Evolutionary conservation across 805 yeast species (phyloP).

Genomic region (Kurtzmaniella fragi): DNA sequence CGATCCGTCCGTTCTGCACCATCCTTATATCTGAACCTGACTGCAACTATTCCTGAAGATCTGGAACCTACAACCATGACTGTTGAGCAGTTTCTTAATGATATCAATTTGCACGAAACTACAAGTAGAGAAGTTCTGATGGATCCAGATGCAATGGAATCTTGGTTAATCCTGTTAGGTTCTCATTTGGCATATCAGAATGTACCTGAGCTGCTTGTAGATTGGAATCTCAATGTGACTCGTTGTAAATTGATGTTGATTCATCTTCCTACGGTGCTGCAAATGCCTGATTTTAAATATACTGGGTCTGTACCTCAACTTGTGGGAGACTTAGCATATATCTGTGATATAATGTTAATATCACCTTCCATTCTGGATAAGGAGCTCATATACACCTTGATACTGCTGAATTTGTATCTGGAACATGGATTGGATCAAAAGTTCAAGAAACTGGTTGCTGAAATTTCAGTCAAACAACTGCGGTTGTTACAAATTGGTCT

Average conservation of each 20-base stretch:
- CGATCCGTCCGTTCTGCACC: constrained; percentile 41
- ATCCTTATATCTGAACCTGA: constrained; percentile 34
- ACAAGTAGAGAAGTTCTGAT: constrained; percentile 15
- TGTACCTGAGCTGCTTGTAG: constrained; percentile 38
- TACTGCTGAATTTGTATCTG: constrained; percentile 39
- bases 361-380: constrained; percentile 39
- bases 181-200: constrained; percentile 35
- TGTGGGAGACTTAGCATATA: constrained; percentile 37
- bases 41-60: constrained; percentile 43
- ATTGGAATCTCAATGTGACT: constrained; percentile 50
- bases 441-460: constrained; percentile 45
- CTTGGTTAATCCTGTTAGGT: constrained; percentile 34
- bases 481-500: constrained; percentile 36
- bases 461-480: constrained; percentile 44
- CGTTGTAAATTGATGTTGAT: constrained; percentile 42
- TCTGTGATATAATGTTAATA: constrained; percentile 34
- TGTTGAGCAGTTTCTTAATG: constrained; percentile 40
- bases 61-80: constrained; percentile 37
- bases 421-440: constrained; percentile 43
- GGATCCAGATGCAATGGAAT: constrained; percentile 20
- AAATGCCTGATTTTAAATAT: constrained; percentile 32
- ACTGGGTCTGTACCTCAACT: constrained; percentile 32
- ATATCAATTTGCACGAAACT: constrained; percentile 33
- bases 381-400: constrained; percentile 36
- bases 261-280: constrained; percentile 32